A percentile compares a stretch with the other conserved stretches of the same genome.
Conservation (phyloP, 495 filamentous ascomycete species). For the Penicillium herquei region DNA sequence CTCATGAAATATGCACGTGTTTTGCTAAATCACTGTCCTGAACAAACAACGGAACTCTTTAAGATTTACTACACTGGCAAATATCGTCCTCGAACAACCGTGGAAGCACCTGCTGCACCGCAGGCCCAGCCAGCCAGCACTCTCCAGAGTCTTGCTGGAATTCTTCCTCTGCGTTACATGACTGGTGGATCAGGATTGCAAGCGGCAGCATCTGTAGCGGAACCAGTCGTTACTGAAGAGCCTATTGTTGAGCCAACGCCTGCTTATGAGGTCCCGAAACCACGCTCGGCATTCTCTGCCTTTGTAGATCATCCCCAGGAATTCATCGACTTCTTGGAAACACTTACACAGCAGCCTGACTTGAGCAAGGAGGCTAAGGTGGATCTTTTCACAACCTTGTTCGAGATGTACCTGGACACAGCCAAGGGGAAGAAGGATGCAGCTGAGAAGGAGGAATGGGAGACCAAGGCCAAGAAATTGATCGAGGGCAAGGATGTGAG, state of each 20-base stretch:
- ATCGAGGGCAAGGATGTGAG: slow-evolving; percentile 72
- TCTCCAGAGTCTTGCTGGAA: slow-evolving; percentile 75
- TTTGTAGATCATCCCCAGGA: slow-evolving; percentile 92
- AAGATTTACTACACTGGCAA: slow-evolving; percentile 89
- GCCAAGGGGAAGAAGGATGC: slow-evolving; percentile 51
- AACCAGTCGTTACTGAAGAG: slow-evolving; percentile 30
- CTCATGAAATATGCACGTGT: slow-evolving; percentile 95
- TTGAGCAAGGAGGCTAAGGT: slow-evolving; percentile 68
- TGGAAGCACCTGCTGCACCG: slow-evolving; percentile 50
- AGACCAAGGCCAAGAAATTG: slow-evolving; percentile 79
- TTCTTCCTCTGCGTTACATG: slow-evolving; percentile 87
- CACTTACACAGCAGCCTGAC: slow-evolving; percentile 65
- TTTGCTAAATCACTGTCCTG: slow-evolving; percentile 77
- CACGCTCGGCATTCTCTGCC: slow-evolving; percentile 89
- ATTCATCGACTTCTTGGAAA: slow-evolving; percentile 89
- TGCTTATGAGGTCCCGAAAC: slow-evolving; percentile 60
- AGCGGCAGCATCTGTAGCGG: slow-evolving; percentile 37
- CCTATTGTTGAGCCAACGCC: slow-evolving; percentile 18
- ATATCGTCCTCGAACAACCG: slow-evolving; percentile 70
- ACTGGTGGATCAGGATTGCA: slow-evolving; percentile 48
- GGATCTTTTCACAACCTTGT: slow-evolving; percentile 92
- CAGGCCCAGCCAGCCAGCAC: slow-evolving; percentile 61
- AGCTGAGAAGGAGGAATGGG: slow-evolving; percentile 73
- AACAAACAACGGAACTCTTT: slow-evolving; percentile 78
- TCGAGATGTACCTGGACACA: slow-evolving; percentile 95